Conservation (phyloP, 108 stramenopile genomes). For the Parmales sp. region DNA sequence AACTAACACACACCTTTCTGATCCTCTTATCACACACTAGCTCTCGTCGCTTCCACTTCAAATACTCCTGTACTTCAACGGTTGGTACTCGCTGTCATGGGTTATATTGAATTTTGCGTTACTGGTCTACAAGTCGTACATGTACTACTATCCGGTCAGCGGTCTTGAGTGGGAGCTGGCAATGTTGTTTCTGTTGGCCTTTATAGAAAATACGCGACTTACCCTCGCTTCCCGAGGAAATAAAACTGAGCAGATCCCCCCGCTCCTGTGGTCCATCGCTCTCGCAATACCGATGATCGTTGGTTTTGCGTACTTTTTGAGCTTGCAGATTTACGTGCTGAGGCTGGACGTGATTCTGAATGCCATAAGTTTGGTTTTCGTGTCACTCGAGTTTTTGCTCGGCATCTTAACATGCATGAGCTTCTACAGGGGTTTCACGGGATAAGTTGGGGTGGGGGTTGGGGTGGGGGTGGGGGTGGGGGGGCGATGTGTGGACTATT, state of each 20-base stretch:
- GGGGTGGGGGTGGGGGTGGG: too few relatives aligned
- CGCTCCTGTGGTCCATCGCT: slow-evolving; percentile 39
- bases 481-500: too few relatives aligned
- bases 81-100: slow-evolving; percentile 39
- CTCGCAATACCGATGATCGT: slow-evolving; percentile 38
- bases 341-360: slow-evolving; percentile 46
- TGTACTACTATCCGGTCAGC: slow-evolving; percentile 20
- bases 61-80: slow-evolving; percentile 48
- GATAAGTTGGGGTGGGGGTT: too few relatives aligned
- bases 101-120: slow-evolving; percentile 33
- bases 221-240: slow-evolving; percentile 48
- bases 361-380: slow-evolving; percentile 34
- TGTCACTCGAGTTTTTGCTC: slow-evolving; percentile 15
- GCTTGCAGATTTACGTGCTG: slow-evolving; percentile 51
- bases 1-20: too few relatives aligned
- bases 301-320: slow-evolving; percentile 43
- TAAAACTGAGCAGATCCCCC: slow-evolving; percentile 47
- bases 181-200: slow-evolving; percentile 34
- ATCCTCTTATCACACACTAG: background rate
- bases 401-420: slow-evolving; percentile 9
- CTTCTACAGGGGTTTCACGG: slow-evolving; percentile 8
- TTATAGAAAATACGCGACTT: slow-evolving; percentile 38
- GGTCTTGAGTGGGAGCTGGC: slow-evolving; percentile 36
- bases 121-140: slow-evolving; percentile 43
- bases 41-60: slow-evolving; percentile 46